phyloP scores from a whole-genome alignment of 768 basidiomycete genomes.

The Terana coerulea region DNA sequence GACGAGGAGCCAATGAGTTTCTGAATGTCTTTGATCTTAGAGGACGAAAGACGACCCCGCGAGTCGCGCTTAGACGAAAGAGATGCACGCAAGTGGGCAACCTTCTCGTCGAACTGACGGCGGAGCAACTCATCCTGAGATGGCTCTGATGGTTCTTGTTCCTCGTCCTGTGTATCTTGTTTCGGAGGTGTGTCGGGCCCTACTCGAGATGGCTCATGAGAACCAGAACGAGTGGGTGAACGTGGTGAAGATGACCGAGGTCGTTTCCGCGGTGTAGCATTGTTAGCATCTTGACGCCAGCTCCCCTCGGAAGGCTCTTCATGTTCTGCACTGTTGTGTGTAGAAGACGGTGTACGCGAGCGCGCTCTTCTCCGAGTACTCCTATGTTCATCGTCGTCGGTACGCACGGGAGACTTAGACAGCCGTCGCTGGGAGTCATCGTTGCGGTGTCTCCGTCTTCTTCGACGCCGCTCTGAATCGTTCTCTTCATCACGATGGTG shows the following conservation, averaged over 20 bases:
- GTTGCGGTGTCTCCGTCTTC: neutral
- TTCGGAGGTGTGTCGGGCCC: too few species aligned
- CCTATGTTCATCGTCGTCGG: neutral
- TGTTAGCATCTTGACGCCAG: neutral
- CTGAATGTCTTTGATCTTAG: neutral
- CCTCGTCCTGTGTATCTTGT: neutral
- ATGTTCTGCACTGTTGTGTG: neutral
- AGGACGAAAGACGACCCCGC: neutral
- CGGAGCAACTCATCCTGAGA: neutral
- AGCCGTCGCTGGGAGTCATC: neutral
- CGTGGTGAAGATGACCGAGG: neutral
- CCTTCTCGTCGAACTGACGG: slow-evolving; percentile 1
- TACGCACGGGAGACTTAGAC: neutral
- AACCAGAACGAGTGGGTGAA: neutral
- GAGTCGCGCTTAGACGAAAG: neutral
- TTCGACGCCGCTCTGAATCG: neutral
- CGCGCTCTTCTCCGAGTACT: neutral
- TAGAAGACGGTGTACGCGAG: neutral
- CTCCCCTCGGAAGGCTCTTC: neutral
- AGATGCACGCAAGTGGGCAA: slow-evolving; percentile 1
- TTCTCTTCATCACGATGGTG: neutral
- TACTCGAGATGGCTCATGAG: neutral
- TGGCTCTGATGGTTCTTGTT: neutral
- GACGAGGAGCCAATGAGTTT: slow-evolving; percentile 21
- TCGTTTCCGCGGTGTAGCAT: neutral